Evolutionary conservation across 805 yeast genomes (phyloP).

Genomic region (Zygotorulaspora danielsina): DNA sequence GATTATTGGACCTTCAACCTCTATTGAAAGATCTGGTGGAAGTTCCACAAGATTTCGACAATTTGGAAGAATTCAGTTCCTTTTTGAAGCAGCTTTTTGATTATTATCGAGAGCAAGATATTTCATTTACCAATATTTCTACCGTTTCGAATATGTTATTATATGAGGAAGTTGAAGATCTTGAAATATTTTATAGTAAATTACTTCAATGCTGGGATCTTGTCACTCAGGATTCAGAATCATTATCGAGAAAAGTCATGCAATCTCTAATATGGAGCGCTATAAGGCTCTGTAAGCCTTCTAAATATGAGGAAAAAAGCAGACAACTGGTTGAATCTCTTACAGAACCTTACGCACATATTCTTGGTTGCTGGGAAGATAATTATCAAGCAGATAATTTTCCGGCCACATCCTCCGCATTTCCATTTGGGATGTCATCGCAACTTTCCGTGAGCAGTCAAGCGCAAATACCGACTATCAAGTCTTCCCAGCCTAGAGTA

Average conservation of each 20-base stretch:
- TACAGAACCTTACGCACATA: conserved; percentile 13
- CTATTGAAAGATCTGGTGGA: conserved; percentile 17
- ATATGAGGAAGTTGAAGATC: conserved; percentile 17
- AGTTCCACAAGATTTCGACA: conserved; percentile 14
- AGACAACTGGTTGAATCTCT: conserved; percentile 10
- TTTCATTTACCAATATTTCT: conserved; percentile 19
- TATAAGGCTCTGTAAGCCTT: conserved; percentile 14
- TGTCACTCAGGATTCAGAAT: conserved; percentile 17
- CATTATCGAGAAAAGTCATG: conserved; percentile 18
- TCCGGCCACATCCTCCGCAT: background rate
- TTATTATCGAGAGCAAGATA: conserved; percentile 23
- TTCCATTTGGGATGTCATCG: conserved; percentile 14
- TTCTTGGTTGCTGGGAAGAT: conserved; percentile 30
- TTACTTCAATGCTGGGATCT: conserved; percentile 32
- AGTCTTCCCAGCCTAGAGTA: conserved; percentile 25
- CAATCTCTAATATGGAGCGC: conserved; percentile 19
- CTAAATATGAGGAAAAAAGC: conserved; percentile 8
- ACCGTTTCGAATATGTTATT: conserved; percentile 16
- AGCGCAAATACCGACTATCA: conserved; percentile 31
- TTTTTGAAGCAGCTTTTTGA: conserved; percentile 27
- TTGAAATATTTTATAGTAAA: conserved; percentile 26
- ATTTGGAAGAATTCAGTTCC: conserved; percentile 26
- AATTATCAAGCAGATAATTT: conserved; percentile 4
- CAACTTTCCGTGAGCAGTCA: conserved; percentile 21
- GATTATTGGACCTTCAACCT: conserved; percentile 8